These are phyloP conservation scores for Tagetes erecta DNA, from an alignment of 129 eudicot species.

Conservation along the genomic window DNA sequence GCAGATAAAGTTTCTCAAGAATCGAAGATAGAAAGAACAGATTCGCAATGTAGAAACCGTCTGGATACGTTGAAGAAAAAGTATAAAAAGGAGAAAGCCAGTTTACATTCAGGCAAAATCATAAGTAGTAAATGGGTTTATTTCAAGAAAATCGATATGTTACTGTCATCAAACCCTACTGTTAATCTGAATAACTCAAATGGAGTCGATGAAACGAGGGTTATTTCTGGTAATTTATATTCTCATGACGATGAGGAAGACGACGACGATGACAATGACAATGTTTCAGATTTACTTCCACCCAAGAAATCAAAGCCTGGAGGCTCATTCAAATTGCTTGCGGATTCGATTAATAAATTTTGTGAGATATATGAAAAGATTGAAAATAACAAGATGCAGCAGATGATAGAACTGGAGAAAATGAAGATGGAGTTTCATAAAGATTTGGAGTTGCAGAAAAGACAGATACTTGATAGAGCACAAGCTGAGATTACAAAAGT, in stretches of 20 bases:
- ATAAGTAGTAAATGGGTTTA: conserved; percentile 62
- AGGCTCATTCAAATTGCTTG: conserved; percentile 55
- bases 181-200: conserved; percentile 43
- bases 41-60: conserved; percentile 86
- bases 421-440: conserved; percentile 74
- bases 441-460: conserved; percentile 74
- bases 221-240: conserved; percentile 51
- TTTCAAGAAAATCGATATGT: conserved; percentile 72
- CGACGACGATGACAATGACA: conserved; percentile 56
- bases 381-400: conserved; percentile 60
- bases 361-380: conserved; percentile 67
- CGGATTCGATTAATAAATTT: conserved; percentile 72
- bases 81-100: conserved; percentile 77
- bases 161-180: conserved; percentile 61
- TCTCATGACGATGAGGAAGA: conserved; percentile 46
- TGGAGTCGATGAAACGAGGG: conserved; percentile 62
- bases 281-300: conserved; percentile 57
- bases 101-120: conserved; percentile 27
- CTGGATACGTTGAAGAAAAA: conserved; percentile 85
- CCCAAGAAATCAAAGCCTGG: conserved; percentile 42
- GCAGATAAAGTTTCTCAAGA: conserved; percentile 68
- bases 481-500: conserved; percentile 65
- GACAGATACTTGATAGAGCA: conserved; percentile 74
- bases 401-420: conserved; percentile 75
- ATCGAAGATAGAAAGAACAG: conserved; percentile 66